Base-by-base conservation (phyloP, 2,329 filamentous ascomycete genomes). In the Monosporascus ibericus region DNA sequence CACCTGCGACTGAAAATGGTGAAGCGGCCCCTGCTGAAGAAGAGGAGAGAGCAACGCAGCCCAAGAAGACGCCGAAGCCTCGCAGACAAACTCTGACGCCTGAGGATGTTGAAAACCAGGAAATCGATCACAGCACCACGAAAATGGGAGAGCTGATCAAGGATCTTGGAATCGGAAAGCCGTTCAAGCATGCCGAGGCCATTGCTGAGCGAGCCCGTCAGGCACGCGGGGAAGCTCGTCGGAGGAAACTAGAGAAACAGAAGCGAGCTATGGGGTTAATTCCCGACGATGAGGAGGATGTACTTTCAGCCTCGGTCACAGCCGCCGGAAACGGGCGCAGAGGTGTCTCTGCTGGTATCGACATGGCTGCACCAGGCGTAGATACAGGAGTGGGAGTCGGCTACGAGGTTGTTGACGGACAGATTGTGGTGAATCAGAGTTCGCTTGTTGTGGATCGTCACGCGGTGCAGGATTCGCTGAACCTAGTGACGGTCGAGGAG, bases 61-160 rank as follows among this genome's bases (percentile, higher is more conserved):
- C 60, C 6, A 60, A 61, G 2, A 59, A 62, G 49, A 22, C 30
- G 9, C 47, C 48, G 55, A 64, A 47, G 44, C 61, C 50, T 60
- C 72, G 55, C 60, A 69, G 44, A 70, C 74, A 50, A 75, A 80
- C 53, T 75, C 78, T 17, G 3, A 86, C 84, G 0, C 85, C 85
- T 2, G 82, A 86, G 50, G 81, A 85, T 58, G 81, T 83, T 3
- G 84, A 87, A 61, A 67, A 70, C 24, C 76, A 80, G 53, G 68
- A 79, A 56, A 84, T 92, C 51, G 86, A 91, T 63, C 75, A 82
- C 22, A 78, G 79, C 24, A 79, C 77, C 3, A 78, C 88, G 25
- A 88, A 82, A 50, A 90, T 94, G 84, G 80, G 78, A 44, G 86
- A 90, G 52, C 70, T 94, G 3, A 88, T 83, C 48, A 81, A 79